A percentile compares a stretch with the other conserved stretches of the same genome.
These are phyloP conservation scores for Pestalotiopsis sp. DNA, from an alignment of 2,329 filamentous ascomycete genomes.

Conservation along the genomic window DNA sequence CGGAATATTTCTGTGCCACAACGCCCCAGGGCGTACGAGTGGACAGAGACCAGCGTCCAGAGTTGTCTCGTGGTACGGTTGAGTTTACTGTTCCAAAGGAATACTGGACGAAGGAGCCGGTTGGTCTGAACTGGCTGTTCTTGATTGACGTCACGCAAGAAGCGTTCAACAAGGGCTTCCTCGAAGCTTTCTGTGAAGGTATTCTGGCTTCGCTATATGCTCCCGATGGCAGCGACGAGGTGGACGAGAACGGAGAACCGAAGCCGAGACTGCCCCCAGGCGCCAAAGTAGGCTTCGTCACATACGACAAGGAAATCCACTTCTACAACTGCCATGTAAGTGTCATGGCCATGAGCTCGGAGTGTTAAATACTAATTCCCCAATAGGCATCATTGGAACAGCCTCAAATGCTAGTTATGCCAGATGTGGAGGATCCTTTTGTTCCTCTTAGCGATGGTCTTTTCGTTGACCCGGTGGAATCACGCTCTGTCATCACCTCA, in stretches of 20 bases:
- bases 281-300: conserved; percentile 90
- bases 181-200: conserved; percentile 89
- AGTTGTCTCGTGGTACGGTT: conserved; percentile 88
- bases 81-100: conserved; percentile 98
- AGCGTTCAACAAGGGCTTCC: conserved; percentile 85
- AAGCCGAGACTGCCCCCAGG: conserved; percentile 71
- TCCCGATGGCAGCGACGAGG: conserved; percentile 49
- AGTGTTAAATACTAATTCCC: conserved; percentile 15
- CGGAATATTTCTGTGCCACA: conserved; percentile 92
- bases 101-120: conserved; percentile 95
- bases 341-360: conserved; percentile 23
- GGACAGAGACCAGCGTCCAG: conserved; percentile 85
- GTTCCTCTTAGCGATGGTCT: conserved; percentile 88
- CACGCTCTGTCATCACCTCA: conserved; percentile 79
- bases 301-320: conserved; percentile 94
- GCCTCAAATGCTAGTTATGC: conserved; percentile 98
- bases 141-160: conserved; percentile 93
- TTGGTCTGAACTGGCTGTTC: conserved; percentile 86
- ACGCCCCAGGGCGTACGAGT: conserved; percentile 85
- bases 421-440: conserved; percentile 95
- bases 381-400: conserved; percentile 72
- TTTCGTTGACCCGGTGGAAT: conserved; percentile 93
- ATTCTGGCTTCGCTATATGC: conserved; percentile 86
- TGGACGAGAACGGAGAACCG: conserved; percentile 54
- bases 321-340: conserved; percentile 93